Evolutionary conservation across 1,139 yeast species (phyloP), one percentile per base, ranked within the genome.

Genomic region (Protomyces inundatus): DNA sequence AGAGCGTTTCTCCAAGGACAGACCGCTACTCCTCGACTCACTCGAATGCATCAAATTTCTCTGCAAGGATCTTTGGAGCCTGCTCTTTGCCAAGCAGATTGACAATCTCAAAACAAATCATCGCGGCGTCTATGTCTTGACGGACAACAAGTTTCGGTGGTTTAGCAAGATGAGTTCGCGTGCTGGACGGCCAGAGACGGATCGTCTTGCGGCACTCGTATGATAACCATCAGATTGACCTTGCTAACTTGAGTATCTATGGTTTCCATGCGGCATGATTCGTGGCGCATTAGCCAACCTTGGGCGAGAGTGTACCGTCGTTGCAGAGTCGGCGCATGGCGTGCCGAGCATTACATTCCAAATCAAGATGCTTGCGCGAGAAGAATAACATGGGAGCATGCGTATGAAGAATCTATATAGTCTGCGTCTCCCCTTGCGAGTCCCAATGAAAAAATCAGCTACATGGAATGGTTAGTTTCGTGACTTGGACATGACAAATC

Each of bases 71-170:
- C 87, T 91, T 45, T 91, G 98, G 98, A 84, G 83, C 70, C 77
- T 82, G 61, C 73, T 91, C 50, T 90, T 84, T 75, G 83, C 85
- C 55, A 93, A 90, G 74, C 97, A 88, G 75, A 89, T 93, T 80
- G 97, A 90, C 74, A 90, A 90, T 71, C 79, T 93, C 67, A 82
- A 96, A 68, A 93, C 98, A 0, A 93, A 93, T 73, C 98, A 93
- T 73, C 53, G 67, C 62, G 84, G 95, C 4, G 87, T 93, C 0
- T 89, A 85, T 75, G 95, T 89, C 42, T 77, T 89, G 61, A 84
- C 88, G 14, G 96, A 89, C 73, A 83, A 82, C 71, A 77, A 77
- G 59, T 87, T 86, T 76, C 79, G 80, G 65, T 77, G 83, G 65
- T 81, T 88, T 55, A 73, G 77, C 48, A 78, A 82, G 55, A 81